Evolutionary conservation across 306 rosid genomes (phyloP).

Genomic region (Lablab purpureus): DNA sequence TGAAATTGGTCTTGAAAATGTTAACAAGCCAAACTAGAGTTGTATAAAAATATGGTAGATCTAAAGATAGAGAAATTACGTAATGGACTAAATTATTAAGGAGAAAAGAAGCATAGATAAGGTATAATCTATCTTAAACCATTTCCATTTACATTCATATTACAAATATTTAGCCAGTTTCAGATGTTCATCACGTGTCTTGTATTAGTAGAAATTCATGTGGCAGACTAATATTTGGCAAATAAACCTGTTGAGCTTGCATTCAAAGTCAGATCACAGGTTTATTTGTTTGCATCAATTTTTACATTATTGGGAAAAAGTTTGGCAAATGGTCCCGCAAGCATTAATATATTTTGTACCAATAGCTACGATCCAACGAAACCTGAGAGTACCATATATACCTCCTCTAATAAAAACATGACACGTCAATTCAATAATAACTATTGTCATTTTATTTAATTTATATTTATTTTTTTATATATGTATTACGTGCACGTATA

Average conservation of each 20-base stretch:
- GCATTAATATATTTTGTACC: not conserved
- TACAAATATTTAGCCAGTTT: not conserved
- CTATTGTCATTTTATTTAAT: too few species aligned
- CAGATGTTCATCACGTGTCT: not conserved
- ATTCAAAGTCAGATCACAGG: not conserved
- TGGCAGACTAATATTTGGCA: not conserved
- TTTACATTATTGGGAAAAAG: not conserved
- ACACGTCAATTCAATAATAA: too few species aligned
- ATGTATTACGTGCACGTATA: too few species aligned
- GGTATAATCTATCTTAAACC: too few species aligned
- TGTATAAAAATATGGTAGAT: not conserved
- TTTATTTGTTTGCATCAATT: not conserved
- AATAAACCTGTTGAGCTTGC: not conserved
- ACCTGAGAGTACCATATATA: not conserved
- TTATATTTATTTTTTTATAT: too few species aligned
- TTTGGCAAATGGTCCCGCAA: not conserved
- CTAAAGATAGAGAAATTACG: not conserved
- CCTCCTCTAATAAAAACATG: not conserved
- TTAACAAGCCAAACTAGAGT: not conserved
- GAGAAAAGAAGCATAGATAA: not conserved
- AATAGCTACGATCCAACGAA: not conserved
- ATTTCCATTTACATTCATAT: too few species aligned
- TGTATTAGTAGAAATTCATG: not conserved
- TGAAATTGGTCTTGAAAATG: not conserved
- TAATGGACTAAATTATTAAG: not conserved